phyloP scores from a whole-genome alignment of 2,329 filamentous ascomycete genomes.

The Basipetospora sp. region DNA sequence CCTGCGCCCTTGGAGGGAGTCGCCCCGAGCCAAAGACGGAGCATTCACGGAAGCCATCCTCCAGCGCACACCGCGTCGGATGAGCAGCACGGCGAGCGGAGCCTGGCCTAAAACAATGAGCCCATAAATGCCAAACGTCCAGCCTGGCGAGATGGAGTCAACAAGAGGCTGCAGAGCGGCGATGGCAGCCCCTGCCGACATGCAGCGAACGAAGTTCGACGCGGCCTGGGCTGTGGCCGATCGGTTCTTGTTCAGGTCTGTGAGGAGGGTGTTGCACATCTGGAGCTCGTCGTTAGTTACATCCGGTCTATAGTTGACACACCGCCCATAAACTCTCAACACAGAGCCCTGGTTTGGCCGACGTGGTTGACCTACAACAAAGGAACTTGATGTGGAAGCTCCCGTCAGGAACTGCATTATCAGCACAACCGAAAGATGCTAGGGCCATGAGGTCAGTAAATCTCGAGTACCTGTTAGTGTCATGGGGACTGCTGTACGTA shows the following conservation, averaged over 20 bases:
- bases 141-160: constrained; percentile 10
- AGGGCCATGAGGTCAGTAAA: no score
- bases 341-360: no score
- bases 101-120: constrained; percentile 8
- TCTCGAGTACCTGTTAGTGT: background rate
- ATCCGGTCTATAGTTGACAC: no score
- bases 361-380: constrained; percentile 7
- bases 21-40: no score
- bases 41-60: no score
- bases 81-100: no score
- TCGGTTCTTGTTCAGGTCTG: constrained; percentile 13
- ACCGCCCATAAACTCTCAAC: no score
- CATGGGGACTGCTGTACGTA: background rate
- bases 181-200: constrained; percentile 12
- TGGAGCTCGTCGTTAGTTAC: no score
- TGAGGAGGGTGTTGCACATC: constrained; percentile 12
- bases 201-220: constrained; percentile 14
- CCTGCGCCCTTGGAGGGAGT: no score
- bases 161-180: constrained; percentile 12
- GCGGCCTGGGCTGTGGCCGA: constrained; percentile 15
- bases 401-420: constrained; percentile 10
- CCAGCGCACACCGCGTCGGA: no score
- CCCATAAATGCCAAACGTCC: constrained; percentile 12
- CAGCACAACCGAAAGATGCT: constrained; percentile 8
- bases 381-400: constrained; percentile 8